Conservation (phyloP, 257 asterid genomes). For the Hygrophila difformis region DNA sequence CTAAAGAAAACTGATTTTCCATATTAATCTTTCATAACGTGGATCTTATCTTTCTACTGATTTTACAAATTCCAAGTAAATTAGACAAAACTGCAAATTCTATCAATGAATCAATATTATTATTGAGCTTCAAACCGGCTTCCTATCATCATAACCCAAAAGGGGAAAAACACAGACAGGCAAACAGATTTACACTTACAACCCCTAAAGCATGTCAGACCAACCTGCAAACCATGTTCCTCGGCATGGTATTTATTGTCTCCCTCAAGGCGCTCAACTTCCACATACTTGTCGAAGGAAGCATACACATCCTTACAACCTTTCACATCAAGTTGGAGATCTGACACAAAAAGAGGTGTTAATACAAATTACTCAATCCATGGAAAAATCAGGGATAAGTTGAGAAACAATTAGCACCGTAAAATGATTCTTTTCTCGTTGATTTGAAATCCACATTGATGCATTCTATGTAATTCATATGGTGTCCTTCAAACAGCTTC, state of each 20-base stretch:
- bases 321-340: conserved; percentile 96
- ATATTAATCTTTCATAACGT: too few relatives aligned
- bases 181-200: too few relatives aligned
- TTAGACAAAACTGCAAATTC: too few relatives aligned
- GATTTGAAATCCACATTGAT: conserved; percentile 93
- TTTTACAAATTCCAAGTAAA: too few relatives aligned
- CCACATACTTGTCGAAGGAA: conserved; percentile 94
- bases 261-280: conserved; percentile 94
- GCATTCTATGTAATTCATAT: conserved; percentile 92
- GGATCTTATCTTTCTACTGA: too few relatives aligned
- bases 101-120: too few relatives aligned
- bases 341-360: conserved; percentile 34
- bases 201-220: conserved; percentile 7
- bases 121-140: too few relatives aligned
- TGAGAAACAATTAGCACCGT: conserved; percentile 46
- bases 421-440: conserved; percentile 91
- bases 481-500: conserved; percentile 95
- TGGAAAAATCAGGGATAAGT: conserved; percentile 10
- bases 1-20: too few relatives aligned
- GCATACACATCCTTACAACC: conserved; percentile 96
- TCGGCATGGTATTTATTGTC: conserved; percentile 97
- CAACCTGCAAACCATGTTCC: conserved; percentile 92
- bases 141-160: too few relatives aligned
- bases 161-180: too few relatives aligned
- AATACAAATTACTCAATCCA: conserved; percentile 13